Evolutionary conservation across 345 rosid species (phyloP).

Genomic region (Populus alba): DNA sequence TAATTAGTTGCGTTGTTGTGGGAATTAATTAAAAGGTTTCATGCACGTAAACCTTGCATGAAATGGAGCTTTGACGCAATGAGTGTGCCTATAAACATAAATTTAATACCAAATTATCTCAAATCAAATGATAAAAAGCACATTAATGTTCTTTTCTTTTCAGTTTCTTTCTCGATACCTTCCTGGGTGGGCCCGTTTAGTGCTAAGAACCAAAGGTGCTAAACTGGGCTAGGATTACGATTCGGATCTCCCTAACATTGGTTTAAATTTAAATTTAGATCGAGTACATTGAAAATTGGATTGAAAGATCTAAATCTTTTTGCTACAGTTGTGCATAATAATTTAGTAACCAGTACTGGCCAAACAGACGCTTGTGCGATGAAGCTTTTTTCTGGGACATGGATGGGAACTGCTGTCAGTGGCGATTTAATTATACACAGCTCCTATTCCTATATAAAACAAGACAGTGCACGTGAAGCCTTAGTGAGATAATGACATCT

Average conservation of each 20-base stretch:
- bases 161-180: background rate
- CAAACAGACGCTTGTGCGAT: background rate
- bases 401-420: background rate
- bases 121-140: background rate
- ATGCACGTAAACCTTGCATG: constrained; percentile 16
- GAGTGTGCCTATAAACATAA: background rate
- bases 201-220: background rate
- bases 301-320: no score
- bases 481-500: background rate
- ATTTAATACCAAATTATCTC: background rate
- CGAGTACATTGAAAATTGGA: no score
- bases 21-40: background rate
- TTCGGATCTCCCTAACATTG: no score
- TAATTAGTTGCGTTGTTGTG: background rate
- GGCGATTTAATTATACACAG: background rate
- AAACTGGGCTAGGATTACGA: no score
- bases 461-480: constrained; percentile 14
- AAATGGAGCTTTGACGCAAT: background rate
- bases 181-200: background rate
- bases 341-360: background rate
- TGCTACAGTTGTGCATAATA: background rate
- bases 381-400: background rate
- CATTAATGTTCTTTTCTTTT: background rate
- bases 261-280: no score
- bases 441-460: background rate